phyloP scores from a whole-genome alignment of 1,284 basidiomycete species.

The Tylopilus orsonianus region DNA sequence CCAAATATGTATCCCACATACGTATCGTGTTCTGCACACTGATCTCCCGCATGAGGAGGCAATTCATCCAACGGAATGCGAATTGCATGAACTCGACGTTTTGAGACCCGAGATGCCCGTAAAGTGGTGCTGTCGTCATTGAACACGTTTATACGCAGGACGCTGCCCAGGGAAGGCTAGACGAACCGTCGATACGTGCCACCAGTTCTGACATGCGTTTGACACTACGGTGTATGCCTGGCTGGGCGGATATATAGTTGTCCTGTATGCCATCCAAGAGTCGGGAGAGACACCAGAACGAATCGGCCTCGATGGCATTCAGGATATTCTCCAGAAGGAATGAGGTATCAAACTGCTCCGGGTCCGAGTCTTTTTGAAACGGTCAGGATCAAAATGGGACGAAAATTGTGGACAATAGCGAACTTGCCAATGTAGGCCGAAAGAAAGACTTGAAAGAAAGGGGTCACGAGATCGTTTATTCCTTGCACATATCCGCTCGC shows the following conservation, averaged over 20 bases:
- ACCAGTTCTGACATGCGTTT: slow-evolving; percentile 91
- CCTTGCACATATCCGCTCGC: slow-evolving; percentile 97
- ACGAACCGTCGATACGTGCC: slow-evolving; percentile 82
- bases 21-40: slow-evolving; percentile 92
- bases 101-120: slow-evolving; percentile 80
- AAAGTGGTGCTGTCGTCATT: slow-evolving; percentile 65
- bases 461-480: slow-evolving; percentile 95
- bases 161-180: neutral
- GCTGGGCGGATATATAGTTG: slow-evolving; percentile 94
- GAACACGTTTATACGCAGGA: neutral
- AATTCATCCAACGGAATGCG: slow-evolving; percentile 99
- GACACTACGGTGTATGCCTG: slow-evolving; percentile 91
- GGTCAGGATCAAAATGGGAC: slow-evolving; percentile 7
- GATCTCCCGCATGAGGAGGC: slow-evolving; percentile 93
- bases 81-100: slow-evolving; percentile 99
- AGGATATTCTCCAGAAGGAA: slow-evolving; percentile 70
- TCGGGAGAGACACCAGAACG: slow-evolving; percentile 95
- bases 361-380: slow-evolving; percentile 67
- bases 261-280: slow-evolving; percentile 95
- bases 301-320: slow-evolving; percentile 89
- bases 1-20: slow-evolving; percentile 99
- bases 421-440: slow-evolving; percentile 84
- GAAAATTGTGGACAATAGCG: slow-evolving; percentile 5
- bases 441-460: slow-evolving; percentile 93
- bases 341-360: slow-evolving; percentile 81